Conservation (phyloP, 805 yeast species). For the Yarrowia phangngaensis region DNA sequence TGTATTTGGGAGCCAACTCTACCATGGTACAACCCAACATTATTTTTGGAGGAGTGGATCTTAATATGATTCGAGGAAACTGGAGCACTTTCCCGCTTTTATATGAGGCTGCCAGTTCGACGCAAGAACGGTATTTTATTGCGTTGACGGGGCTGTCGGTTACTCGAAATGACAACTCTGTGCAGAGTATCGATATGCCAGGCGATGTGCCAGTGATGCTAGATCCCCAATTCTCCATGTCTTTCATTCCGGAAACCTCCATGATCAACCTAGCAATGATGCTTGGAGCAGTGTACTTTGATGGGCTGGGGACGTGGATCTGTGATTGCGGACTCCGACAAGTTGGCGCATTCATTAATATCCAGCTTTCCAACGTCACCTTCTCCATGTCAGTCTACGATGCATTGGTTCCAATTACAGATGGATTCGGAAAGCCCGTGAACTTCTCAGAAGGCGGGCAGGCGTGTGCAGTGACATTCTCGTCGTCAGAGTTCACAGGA, state of each 20-base stretch:
- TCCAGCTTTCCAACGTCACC: constrained; percentile 11
- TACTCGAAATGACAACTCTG: constrained; percentile 7
- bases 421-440: constrained; percentile 8
- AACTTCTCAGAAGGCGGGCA: constrained; percentile 18
- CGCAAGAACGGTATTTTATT: not conserved
- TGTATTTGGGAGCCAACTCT: constrained; percentile 15
- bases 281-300: constrained; percentile 17
- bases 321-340: constrained; percentile 8
- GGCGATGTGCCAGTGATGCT: constrained; percentile 7
- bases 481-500: constrained; percentile 17
- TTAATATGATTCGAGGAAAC: constrained; percentile 16
- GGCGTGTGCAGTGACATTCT: constrained; percentile 16
- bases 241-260: constrained; percentile 9
- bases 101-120: not conserved
- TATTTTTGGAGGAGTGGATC: constrained; percentile 23
- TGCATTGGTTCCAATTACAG: constrained; percentile 15
- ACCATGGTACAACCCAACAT: constrained; percentile 1
- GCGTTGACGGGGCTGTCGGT: constrained; percentile 16
- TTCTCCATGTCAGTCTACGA: constrained; percentile 24
- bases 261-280: constrained; percentile 15
- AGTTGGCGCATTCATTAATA: constrained; percentile 15
- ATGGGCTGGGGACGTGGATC: constrained; percentile 13
- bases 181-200: constrained; percentile 2
- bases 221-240: constrained; percentile 14
- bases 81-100: constrained; percentile 21